Evolutionary conservation across 2,329 filamentous ascomycete species (phyloP), one percentile per base, ranked within the genome.

Genomic region (Colletotrichum spinosum): DNA sequence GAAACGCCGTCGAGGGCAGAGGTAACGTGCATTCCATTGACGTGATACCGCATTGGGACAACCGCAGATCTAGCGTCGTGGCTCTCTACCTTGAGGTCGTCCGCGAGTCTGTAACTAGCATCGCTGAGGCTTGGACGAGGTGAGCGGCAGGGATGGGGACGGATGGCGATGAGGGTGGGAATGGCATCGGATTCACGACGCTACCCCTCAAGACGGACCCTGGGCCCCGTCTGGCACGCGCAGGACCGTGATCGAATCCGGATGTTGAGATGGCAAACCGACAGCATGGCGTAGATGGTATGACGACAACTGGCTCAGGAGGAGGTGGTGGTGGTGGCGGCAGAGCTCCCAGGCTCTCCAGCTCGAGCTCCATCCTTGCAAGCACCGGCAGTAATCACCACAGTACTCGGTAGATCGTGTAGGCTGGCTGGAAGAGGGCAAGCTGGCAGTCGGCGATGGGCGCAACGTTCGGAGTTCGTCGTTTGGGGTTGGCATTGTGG

Each of bases 1-100:
- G 52, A 52, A 61, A 56, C 58, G 62, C 62, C 62, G 46, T 56
- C 46, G 41, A 48, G 45, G 17, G 59, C 42, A 41, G 25, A 25
- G 52, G 48, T 50, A 62, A 56, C 58, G 58, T 52, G 58, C 46
- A 62, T 62, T 62, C 48, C 58, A 60, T 62, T 65, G 52, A 62
- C n/a, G 17, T 42, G 58, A 54, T 53, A 48, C 58, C 62, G 62
- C 52, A 65, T 65, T 38, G 58, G 58, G 62, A 62, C 52, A 25
- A 51, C 48, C 62, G 58, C 52, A 62, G 52, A 15, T 44, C 39
- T 65, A 65, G 62, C 46, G 57, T 41, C 39, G 35, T 50, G 39
- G 52, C 41, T 56, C 46, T 42, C 55, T 37, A 45, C 57, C 48
- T 61, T 9, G 15, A 42, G 38, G 35, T 38, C 25, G 25, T 25